These are phyloP conservation scores for Gaeumannomyces sp. DNA, from an alignment of 2,329 filamentous ascomycete genomes.

Conservation along the genomic window DNA sequence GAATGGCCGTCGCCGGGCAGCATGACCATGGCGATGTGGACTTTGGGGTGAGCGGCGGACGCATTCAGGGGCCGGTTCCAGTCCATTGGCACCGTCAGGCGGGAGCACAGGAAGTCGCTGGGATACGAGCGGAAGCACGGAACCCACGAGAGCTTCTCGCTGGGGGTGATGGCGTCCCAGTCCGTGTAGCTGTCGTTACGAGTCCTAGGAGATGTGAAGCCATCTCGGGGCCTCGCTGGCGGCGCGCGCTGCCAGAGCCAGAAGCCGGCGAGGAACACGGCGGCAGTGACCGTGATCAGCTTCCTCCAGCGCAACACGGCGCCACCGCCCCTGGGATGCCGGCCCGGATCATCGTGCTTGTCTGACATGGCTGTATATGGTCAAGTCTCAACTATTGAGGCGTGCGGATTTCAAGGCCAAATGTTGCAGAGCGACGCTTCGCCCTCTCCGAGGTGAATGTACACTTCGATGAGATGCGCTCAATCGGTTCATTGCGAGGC, in stretches of 20 bases:
- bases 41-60: slow-evolving; percentile 23
- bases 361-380: not conserved
- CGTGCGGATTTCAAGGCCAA: not conserved
- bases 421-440: not conserved
- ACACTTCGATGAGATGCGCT: no score
- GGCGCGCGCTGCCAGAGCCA: not conserved
- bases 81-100: slow-evolving; percentile 37
- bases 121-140: slow-evolving; percentile 28
- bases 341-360: not conserved
- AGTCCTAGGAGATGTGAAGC: not conserved
- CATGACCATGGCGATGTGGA: slow-evolving; percentile 35
- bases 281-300: not conserved
- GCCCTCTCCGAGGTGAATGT: not conserved
- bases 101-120: slow-evolving; percentile 30
- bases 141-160: slow-evolving; percentile 37
- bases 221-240: not conserved
- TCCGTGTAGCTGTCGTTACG: not conserved
- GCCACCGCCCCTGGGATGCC: no score
- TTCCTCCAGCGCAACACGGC: not conserved
- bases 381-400: not conserved
- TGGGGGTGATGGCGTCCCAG: slow-evolving; percentile 34
- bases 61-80: slow-evolving; percentile 32
- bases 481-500: no score
- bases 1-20: slow-evolving; percentile 30
- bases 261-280: not conserved